Percentiles rank a stretch among this genome's conserved stretches.
Conservation (phyloP, 305 asterid species). For the Solanum aculeatissimum region DNA sequence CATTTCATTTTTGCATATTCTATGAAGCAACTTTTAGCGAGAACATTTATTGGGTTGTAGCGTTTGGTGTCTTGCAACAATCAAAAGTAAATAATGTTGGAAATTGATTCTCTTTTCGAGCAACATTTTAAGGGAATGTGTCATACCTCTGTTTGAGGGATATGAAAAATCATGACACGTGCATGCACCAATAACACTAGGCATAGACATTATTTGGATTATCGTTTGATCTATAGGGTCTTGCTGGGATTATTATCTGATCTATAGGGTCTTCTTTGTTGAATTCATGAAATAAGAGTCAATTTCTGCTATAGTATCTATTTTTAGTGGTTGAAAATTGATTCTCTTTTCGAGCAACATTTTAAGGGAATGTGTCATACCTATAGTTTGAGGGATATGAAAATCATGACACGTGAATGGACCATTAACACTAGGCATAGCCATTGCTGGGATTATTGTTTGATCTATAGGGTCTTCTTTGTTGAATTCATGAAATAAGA, state of each 20-base stretch:
- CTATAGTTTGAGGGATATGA: neutral
- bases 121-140: neutral
- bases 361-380: neutral
- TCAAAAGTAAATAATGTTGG: neutral
- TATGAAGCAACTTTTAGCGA: neutral
- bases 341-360: neutral
- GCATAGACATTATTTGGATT: too few relatives aligned
- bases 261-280: neutral
- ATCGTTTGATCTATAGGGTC: neutral
- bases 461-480: neutral
- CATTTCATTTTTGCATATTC: neutral
- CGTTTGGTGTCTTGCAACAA: neutral
- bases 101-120: neutral
- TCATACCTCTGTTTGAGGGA: neutral
- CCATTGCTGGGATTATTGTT: too few relatives aligned
- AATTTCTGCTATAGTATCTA: neutral
- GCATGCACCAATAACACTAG: neutral
- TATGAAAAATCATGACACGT: neutral
- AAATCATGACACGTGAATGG: neutral
- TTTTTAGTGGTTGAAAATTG: too few relatives aligned
- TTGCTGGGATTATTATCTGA: neutral
- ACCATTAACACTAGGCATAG: neutral
- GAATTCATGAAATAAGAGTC: neutral
- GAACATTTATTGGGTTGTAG: neutral
- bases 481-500: neutral